Evolutionary conservation across 129 eudicot genomes (phyloP).

Genomic region (Arctium lappa): DNA sequence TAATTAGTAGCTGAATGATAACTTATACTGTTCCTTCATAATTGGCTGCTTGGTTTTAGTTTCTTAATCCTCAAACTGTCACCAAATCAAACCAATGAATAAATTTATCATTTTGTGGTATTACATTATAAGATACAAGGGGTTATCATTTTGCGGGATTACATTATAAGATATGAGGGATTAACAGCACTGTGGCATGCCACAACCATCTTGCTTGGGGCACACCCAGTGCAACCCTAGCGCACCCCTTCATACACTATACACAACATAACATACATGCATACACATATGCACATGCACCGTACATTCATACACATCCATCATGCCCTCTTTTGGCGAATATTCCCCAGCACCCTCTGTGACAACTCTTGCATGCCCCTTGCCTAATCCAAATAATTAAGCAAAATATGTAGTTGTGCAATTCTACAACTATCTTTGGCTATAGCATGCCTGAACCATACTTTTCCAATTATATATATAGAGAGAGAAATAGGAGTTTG

Average conservation of each 20-base stretch:
- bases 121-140: neutral
- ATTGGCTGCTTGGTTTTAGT: neutral
- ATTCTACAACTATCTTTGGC: neutral
- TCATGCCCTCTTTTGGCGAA: too few relatives aligned
- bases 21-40: neutral
- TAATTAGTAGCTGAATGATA: neutral
- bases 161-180: neutral
- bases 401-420: neutral
- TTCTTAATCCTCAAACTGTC: neutral
- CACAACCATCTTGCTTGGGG: neutral
- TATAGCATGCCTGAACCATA: neutral
- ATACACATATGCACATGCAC: neutral
- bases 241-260: neutral
- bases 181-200: neutral
- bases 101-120: neutral
- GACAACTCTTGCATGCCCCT: neutral
- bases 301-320: neutral
- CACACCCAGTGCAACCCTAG: neutral
- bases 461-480: neutral
- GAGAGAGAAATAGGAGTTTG: neutral
- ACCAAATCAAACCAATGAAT: neutral
- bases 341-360: neutral
- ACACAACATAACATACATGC: neutral
- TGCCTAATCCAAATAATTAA: neutral
- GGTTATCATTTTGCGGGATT: neutral